Conservation (phyloP, 495 filamentous ascomycete genomes). For the Xylaria telfairii region DNA sequence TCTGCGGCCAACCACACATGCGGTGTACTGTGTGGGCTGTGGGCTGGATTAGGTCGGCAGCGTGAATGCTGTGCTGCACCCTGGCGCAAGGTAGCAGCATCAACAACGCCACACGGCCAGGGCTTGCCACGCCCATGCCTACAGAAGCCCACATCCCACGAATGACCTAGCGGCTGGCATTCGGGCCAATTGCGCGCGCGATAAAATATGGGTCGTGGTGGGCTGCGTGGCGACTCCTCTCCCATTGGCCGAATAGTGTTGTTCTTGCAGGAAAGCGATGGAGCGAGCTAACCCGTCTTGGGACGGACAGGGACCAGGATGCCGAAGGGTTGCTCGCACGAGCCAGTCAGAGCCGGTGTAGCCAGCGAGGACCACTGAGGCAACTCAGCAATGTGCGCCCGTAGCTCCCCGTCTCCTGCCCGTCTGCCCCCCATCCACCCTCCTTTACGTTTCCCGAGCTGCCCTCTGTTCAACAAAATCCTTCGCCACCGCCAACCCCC, state of each 20-base stretch:
- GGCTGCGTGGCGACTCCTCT: slow-evolving; percentile 15
- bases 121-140: slow-evolving; percentile 27
- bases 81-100: slow-evolving; percentile 9
- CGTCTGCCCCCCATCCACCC: slow-evolving; percentile 20
- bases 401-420: slow-evolving; percentile 5
- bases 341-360: slow-evolving; percentile 16
- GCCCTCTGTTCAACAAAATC: slow-evolving; percentile 42
- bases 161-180: slow-evolving; percentile 23
- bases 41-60: background rate
- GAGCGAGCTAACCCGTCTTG: slow-evolving; percentile 5
- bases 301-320: slow-evolving; percentile 16
- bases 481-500: slow-evolving; percentile 44
- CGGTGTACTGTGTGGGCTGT: slow-evolving; percentile 17
- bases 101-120: slow-evolving; percentile 26
- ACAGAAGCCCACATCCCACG: slow-evolving; percentile 1
- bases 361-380: slow-evolving; percentile 23
- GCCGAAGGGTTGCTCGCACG: slow-evolving; percentile 11
- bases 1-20: slow-evolving; percentile 17
- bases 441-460: slow-evolving; percentile 23
- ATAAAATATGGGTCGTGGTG: background rate
- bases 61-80: slow-evolving; percentile 2
- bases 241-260: slow-evolving; percentile 23
- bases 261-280: slow-evolving; percentile 18
- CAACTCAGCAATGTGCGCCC: slow-evolving; percentile 23
- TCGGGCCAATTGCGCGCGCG: background rate